Evolutionary conservation across 2,329 filamentous ascomycete species (phyloP), one percentile per base, ranked within the genome.

Genomic region (Colletotrichum cereale): DNA sequence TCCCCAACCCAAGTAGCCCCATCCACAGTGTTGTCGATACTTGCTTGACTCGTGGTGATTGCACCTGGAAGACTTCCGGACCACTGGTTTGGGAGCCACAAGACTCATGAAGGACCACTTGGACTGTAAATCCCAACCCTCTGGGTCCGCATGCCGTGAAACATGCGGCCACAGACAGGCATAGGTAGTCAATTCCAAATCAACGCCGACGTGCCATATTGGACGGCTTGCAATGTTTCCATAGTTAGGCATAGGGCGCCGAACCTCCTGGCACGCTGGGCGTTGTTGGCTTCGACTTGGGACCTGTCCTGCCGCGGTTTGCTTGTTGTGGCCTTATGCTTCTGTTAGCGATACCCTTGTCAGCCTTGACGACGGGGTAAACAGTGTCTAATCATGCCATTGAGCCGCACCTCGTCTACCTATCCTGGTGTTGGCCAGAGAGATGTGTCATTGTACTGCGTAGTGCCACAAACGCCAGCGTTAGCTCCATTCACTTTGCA

Each of bases 41-140:
- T 71, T 57, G 67, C 63, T 67, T 67, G 50, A 67, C 67, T 67
- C 63, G 67, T 34, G 36, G 29, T 14, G 29, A 62, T 31, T 40
- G 38, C 57, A 31, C 56, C 50, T 62, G 56, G 50, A 62, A 67
- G 57, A 21, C 57, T 42, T 62, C 56, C 50, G 57, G 58, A 24
- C 56, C 67, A 67, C 24, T 61, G 31, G n/a, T 40, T 61, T 29
- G 67, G 38, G 52, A 55, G 62, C 63, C 62, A 66, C 67, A 61
- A 47, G 40, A 14, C 47, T 38, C 38, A 47, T 16, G 47, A 11
- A 38, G 29, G 21, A 31, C 53, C 24, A 26, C 26, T 31, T 31
- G 24, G 36, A n/a, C 36, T 36, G 61, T 26, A 55, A 26, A 14
- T 56, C 26, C 55, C 64, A 61, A 52, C 42, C 44, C 55, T 55